Conservation (phyloP, 331 rosid genomes). For the Quercus tomentella region DNA sequence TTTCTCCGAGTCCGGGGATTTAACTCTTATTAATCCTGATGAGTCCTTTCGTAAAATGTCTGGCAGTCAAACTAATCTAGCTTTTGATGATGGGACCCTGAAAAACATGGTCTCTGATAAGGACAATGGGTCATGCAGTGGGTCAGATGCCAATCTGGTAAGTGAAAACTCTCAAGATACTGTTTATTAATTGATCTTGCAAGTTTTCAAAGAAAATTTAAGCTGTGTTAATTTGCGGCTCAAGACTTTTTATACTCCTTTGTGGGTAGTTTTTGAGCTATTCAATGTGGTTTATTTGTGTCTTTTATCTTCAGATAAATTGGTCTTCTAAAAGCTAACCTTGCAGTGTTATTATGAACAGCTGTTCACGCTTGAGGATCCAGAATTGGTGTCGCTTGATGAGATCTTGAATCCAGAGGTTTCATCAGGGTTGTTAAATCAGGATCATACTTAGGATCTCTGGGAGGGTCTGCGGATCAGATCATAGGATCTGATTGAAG, state of each 20-base stretch:
- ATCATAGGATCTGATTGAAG: not conserved
- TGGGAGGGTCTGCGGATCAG: not conserved
- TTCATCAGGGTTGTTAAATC: not conserved
- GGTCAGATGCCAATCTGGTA: constrained; percentile 21
- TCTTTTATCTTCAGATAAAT: not conserved
- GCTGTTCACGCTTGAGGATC: constrained; percentile 23
- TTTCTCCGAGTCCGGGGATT: too few species aligned
- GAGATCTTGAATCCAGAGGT: not conserved
- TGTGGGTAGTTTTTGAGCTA: not conserved
- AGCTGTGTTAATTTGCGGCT: not conserved
- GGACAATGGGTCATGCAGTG: constrained; percentile 24
- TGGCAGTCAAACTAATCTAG: constrained; percentile 8
- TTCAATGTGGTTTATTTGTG: constrained; percentile 1
- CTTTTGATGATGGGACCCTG: not conserved
- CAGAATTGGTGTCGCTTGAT: constrained; percentile 8
- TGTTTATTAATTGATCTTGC: constrained; percentile 7
- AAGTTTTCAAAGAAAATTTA: not conserved
- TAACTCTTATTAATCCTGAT: not conserved
- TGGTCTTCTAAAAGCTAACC: not conserved
- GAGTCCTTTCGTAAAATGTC: constrained; percentile 26
- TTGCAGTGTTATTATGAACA: constrained; percentile 14
- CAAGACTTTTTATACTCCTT: not conserved
- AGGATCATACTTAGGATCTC: not conserved
- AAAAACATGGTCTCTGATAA: constrained; percentile 3
- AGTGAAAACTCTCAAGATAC: constrained; percentile 26